Evolutionary conservation across 2,329 filamentous ascomycete species (phyloP).

Genomic region (Macrophomina pseudophaseolina): DNA sequence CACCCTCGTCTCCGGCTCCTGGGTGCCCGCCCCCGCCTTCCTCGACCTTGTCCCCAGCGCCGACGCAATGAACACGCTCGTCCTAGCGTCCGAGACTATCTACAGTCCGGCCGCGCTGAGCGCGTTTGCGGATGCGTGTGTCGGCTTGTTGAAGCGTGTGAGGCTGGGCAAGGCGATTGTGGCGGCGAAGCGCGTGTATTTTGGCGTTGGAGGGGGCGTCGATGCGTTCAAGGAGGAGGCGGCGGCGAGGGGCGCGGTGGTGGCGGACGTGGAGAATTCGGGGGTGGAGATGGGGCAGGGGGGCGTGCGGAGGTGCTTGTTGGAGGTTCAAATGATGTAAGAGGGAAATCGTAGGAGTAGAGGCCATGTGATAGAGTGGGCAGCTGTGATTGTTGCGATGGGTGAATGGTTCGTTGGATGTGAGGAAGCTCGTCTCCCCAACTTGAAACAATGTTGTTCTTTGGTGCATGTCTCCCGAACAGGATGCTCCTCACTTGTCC

Average conservation of each 20-base stretch:
- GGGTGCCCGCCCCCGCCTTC: conserved; percentile 64
- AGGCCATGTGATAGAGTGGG: too few relatives aligned
- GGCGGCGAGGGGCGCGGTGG: conserved; percentile 49
- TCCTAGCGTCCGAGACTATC: conserved; percentile 80
- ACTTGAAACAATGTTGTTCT: too few relatives aligned
- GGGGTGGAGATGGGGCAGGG: conserved; percentile 42
- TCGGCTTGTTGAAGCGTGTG: conserved; percentile 60
- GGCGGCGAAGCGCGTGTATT: conserved; percentile 80
- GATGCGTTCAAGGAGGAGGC: conserved; percentile 68
- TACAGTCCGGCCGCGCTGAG: conserved; percentile 75
- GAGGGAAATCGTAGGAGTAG: background rate
- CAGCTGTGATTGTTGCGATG: too few relatives aligned
- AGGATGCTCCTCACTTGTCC: too few relatives aligned
- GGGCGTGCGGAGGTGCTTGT: conserved; percentile 53
- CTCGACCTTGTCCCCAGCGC: conserved; percentile 59
- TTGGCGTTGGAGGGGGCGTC: conserved; percentile 81
- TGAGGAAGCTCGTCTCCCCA: too few relatives aligned
- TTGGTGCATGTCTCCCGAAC: too few relatives aligned
- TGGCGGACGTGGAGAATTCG: conserved; percentile 56
- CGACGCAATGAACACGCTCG: conserved; percentile 45
- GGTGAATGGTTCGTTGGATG: too few relatives aligned
- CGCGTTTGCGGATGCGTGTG: conserved; percentile 71
- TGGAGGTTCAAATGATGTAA: conserved; percentile 29
- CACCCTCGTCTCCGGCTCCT: conserved; percentile 75
- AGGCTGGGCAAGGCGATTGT: conserved; percentile 67